These are phyloP conservation scores for Rhizophagus clarus DNA, from an alignment of 192 early-diverging fungal genomes.

Conservation along the genomic window DNA sequence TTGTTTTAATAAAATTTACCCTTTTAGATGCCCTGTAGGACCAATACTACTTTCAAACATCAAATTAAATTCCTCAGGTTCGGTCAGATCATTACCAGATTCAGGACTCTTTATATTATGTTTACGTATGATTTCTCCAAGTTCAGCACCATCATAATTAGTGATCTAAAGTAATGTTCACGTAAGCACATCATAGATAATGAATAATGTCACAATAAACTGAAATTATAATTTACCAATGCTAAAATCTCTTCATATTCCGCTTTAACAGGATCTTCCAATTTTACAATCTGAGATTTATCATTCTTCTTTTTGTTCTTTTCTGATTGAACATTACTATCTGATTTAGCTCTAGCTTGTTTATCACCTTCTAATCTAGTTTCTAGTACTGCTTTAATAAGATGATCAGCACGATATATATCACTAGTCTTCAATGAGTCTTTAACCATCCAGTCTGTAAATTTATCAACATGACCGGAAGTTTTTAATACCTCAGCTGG, in stretches of 20 bases:
- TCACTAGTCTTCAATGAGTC: constrained; percentile 85
- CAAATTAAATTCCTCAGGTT: constrained; percentile 95
- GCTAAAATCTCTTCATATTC: constrained; percentile 90
- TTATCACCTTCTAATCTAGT: constrained; percentile 87
- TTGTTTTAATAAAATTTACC: constrained; percentile 42
- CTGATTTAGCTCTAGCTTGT: constrained; percentile 60
- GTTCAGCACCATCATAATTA: constrained; percentile 88
- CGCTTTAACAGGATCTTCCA: constrained; percentile 59
- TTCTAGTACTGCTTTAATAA: constrained; percentile 92
- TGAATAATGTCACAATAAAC: background rate
- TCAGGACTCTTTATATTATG: constrained; percentile 89
- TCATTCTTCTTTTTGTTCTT: constrained; percentile 77
- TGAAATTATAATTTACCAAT: constrained; percentile 50
- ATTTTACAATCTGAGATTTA: constrained; percentile 60
- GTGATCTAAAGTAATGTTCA: constrained; percentile 65
- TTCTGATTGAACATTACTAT: constrained; percentile 37
- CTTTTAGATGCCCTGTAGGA: constrained; percentile 93
- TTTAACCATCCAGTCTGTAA: constrained; percentile 98
- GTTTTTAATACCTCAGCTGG: constrained; percentile 94
- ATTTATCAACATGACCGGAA: constrained; percentile 98
- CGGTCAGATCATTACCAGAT: constrained; percentile 87
- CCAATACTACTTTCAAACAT: constrained; percentile 99
- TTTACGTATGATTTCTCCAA: constrained; percentile 81
- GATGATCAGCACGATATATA: constrained; percentile 96
- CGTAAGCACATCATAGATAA: background rate